These are phyloP conservation scores for Geosmithia flava DNA, from an alignment of 2,329 filamentous ascomycete genomes.

Conservation along the genomic window DNA sequence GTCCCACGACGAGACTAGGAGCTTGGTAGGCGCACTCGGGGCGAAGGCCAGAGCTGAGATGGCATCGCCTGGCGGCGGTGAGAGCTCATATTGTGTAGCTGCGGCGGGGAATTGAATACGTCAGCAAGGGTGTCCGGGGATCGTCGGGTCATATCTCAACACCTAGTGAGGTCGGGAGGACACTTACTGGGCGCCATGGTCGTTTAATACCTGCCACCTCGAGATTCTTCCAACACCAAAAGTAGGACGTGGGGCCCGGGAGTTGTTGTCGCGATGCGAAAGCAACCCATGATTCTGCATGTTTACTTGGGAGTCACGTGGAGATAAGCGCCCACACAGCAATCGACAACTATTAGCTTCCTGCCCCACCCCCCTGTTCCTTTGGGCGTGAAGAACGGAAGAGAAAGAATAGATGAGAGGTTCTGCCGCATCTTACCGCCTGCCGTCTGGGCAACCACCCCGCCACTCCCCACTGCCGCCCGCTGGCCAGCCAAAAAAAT, in stretches of 20 bases:
- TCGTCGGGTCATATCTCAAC: neutral
- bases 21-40: slow-evolving; percentile 56
- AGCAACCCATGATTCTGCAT: slow-evolving; percentile 8
- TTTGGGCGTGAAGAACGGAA: neutral
- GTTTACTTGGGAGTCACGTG: slow-evolving; percentile 27
- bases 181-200: slow-evolving; percentile 29
- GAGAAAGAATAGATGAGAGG: neutral
- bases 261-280: slow-evolving; percentile 8
- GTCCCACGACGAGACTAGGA: slow-evolving; percentile 94
- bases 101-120: slow-evolving; percentile 7
- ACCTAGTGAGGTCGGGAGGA: no score
- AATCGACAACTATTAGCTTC: neutral
- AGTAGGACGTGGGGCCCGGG: neutral
- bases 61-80: slow-evolving; percentile 71
- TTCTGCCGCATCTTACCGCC: slow-evolving; percentile 19
- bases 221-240: neutral
- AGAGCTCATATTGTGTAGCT: slow-evolving; percentile 72
- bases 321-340: slow-evolving; percentile 8
- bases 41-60: slow-evolving; percentile 83
- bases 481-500: slow-evolving; percentile 24
- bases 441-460: slow-evolving; percentile 18
- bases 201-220: slow-evolving; percentile 4
- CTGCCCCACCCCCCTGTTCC: slow-evolving; percentile 1
- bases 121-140: neutral
- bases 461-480: slow-evolving; percentile 27